These are phyloP conservation scores for Ottelia alismoides DNA, from an alignment of 106 monocot genomes.

Conservation along the genomic window DNA sequence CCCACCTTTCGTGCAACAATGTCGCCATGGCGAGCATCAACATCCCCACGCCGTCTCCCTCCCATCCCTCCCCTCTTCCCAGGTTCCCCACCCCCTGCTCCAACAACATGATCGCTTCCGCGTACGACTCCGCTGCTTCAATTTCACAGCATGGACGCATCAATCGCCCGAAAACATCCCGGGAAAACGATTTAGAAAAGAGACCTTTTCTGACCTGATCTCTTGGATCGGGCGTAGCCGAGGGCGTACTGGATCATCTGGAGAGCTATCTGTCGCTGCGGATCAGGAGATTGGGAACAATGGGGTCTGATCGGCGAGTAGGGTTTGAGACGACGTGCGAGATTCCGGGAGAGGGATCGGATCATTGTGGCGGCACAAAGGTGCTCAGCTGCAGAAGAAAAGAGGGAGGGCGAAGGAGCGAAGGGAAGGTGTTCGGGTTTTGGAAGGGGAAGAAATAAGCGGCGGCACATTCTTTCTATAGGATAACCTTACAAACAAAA, in stretches of 20 bases:
- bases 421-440: too few relatives aligned
- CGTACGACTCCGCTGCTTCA: conserved; percentile 11
- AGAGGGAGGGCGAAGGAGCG: too few relatives aligned
- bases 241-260: conserved; percentile 27
- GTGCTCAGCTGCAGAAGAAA: too few relatives aligned
- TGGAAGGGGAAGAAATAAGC: too few relatives aligned
- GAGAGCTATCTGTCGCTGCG: conserved; percentile 3
- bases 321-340: too few relatives aligned
- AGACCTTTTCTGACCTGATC: conserved; percentile 4
- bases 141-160: neutral
- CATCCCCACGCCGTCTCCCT: conserved; percentile 13
- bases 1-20: conserved; percentile 17
- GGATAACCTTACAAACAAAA: too few relatives aligned
- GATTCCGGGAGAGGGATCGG: too few relatives aligned
- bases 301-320: too few relatives aligned
- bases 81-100: conserved; percentile 15
- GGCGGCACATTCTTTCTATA: too few relatives aligned
- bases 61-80: conserved; percentile 4
- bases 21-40: conserved; percentile 15
- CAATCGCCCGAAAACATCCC: neutral
- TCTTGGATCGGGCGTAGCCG: conserved; percentile 8
- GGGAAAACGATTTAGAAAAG: neutral
- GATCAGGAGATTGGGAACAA: too few relatives aligned
- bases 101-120: conserved; percentile 13
- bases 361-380: too few relatives aligned